Conservation (phyloP, 352 stramenopile species). For the Phytophthora idaei region DNA sequence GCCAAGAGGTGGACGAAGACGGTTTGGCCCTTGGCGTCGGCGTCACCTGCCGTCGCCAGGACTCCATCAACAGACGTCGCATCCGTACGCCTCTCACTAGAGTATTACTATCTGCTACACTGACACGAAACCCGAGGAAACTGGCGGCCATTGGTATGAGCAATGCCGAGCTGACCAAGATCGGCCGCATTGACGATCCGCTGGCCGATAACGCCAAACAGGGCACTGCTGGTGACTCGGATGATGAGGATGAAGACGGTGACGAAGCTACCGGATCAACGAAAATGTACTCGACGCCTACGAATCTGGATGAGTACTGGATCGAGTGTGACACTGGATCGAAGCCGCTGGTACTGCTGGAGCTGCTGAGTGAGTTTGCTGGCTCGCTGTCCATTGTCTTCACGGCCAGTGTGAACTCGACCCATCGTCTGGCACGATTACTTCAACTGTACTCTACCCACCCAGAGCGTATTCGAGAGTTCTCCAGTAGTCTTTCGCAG, state of each 20-base stretch:
- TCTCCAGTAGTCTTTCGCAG: conserved; percentile 81
- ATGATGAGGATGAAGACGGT: conserved; percentile 32
- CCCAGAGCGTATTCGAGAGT: conserved; percentile 72
- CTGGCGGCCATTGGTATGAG: conserved; percentile 94
- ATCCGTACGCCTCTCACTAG: conserved; percentile 92
- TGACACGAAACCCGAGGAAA: conserved; percentile 97
- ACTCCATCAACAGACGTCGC: conserved; percentile 79
- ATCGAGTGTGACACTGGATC: conserved; percentile 94
- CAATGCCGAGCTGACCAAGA: conserved; percentile 95
- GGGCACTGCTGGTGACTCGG: conserved; percentile 40
- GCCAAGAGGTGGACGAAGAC: conserved; percentile 55
- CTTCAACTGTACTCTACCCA: conserved; percentile 88
- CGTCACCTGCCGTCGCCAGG: conserved; percentile 74
- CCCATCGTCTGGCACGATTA: conserved; percentile 94
- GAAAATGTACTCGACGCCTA: conserved; percentile 82
- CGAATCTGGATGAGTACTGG: conserved; percentile 86
- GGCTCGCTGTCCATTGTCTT: conserved; percentile 93
- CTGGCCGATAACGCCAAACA: conserved; percentile 72
- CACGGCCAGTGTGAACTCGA: conserved; percentile 96
- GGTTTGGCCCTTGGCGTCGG: conserved; percentile 17
- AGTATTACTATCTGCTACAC: conserved; percentile 97
- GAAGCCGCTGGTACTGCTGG: conserved; percentile 95
- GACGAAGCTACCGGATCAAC: conserved; percentile 23
- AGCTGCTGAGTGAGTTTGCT: conserved; percentile 89
- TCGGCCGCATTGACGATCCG: conserved; percentile 64